Evolutionary conservation across 768 basidiomycete genomes (phyloP).

Genomic region (Porpolomopsis calyptriformis): DNA sequence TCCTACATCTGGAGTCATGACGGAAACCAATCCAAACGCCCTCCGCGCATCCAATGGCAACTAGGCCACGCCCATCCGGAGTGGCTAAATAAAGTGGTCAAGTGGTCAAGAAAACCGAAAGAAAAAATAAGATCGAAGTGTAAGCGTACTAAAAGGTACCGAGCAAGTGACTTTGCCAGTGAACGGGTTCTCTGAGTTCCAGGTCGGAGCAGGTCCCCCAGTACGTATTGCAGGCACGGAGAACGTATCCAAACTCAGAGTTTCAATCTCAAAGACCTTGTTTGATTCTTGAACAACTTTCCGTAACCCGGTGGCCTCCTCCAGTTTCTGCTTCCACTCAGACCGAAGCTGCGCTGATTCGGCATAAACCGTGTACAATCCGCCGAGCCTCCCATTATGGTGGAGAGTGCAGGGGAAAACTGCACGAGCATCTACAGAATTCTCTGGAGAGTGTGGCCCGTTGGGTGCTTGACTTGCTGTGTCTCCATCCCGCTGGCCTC

Average conservation of each 20-base stretch:
- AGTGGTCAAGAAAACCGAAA: background rate
- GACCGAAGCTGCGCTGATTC: conserved; percentile 63
- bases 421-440: conserved; percentile 51
- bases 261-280: conserved; percentile 90
- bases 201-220: conserved; percentile 40
- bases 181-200: conserved; percentile 65
- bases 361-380: conserved; percentile 78
- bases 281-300: conserved; percentile 86
- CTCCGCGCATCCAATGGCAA: conserved; percentile 90
- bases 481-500: conserved; percentile 26
- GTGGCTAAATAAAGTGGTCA: conserved; percentile 43
- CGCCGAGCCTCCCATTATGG: conserved; percentile 82
- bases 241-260: conserved; percentile 83
- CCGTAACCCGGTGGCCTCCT: conserved; percentile 78
- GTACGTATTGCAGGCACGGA: conserved; percentile 56
- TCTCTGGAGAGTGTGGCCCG: conserved; percentile 23
- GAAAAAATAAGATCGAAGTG: conserved; percentile 10
- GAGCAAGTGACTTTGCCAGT: conserved; percentile 89
- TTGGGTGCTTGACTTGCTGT: conserved; percentile 7
- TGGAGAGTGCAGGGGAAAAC: conserved; percentile 85
- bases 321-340: conserved; percentile 86
- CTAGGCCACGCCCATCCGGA: conserved; percentile 71
- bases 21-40: conserved; percentile 98
- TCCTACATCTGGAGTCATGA: conserved; percentile 75
- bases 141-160: conserved; percentile 75